Conservation (phyloP, 805 yeast species). For the Wickerhamomyces subpelliculosus region DNA sequence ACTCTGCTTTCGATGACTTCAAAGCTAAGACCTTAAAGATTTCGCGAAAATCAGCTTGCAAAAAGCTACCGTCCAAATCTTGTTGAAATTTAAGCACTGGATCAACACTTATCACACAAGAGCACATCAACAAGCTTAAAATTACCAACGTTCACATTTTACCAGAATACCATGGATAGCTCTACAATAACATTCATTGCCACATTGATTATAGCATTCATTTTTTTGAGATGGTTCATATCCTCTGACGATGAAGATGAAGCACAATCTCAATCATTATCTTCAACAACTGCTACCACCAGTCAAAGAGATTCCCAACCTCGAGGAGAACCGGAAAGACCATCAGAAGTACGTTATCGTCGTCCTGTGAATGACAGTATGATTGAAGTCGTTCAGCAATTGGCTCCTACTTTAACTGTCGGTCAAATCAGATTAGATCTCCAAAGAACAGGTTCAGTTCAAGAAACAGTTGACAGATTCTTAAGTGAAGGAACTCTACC, state of each 20-base stretch:
- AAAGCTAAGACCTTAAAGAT: too few species aligned
- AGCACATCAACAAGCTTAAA: too few species aligned
- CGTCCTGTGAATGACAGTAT: constrained; percentile 58
- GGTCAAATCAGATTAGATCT: constrained; percentile 72
- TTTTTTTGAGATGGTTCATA: constrained; percentile 61
- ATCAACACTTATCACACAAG: too few species aligned
- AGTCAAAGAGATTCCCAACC: constrained; percentile 3
- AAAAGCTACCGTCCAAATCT: too few species aligned
- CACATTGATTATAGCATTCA: constrained; percentile 44
- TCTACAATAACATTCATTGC: constrained; percentile 46
- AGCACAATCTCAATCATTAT: not conserved
- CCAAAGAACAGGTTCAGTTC: constrained; percentile 72
- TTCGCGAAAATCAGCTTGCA: too few species aligned
- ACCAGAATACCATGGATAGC: constrained; percentile 37
- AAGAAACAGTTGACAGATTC: constrained; percentile 67
- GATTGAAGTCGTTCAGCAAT: constrained; percentile 79
- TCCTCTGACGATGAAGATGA: constrained; percentile 39
- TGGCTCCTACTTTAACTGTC: constrained; percentile 66
- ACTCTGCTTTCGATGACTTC: too few species aligned
- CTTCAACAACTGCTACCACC: constrained; percentile 1
- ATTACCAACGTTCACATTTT: not conserved
- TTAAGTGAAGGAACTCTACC: constrained; percentile 58
- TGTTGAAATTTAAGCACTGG: too few species aligned
- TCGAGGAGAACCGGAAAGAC: constrained; percentile 2
- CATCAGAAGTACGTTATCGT: constrained; percentile 18